Base-by-base conservation (phyloP, 495 filamentous ascomycete species). In the Paragyromitra xinjiangensis region DNA sequence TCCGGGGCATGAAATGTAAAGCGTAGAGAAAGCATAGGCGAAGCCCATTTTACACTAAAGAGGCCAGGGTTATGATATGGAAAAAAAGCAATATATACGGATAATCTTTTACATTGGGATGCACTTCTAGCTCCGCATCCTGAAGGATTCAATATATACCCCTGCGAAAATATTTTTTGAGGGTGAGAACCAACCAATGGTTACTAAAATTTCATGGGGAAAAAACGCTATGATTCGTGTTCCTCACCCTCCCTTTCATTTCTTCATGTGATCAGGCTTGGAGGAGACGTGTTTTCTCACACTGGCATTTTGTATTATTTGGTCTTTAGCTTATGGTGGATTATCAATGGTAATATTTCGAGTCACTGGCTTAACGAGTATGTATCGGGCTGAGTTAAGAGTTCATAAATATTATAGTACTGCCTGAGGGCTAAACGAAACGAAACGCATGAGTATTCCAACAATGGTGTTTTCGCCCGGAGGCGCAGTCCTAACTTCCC, bases 101-200 rank as follows among this genome's bases (percentile, higher is more conserved):
- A 77, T 77, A 77, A 77, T 77, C 59, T 65, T 75, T 73, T 72
- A 44, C 66, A 71, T 75, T 75, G 71, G n/a, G 71, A 67, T 42
- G 55, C 40, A 24, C 22, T 71, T 42, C 68, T 71, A 61, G 67
- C 40, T 51, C 58, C 58, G 56, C 29, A 72, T 72, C 22, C 19
- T 58, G 22, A 48, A 14, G 8, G 45, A 67, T 12, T 29, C 22
- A 65, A 65, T 72, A 73, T 68, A 59, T 61, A 26, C n/a, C 71
- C 63, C 40, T 68, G 51, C 39, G 22, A 68, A 68, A 67, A 50
- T 19, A 58, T 69, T 73, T 73, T 66, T 40, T 50, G 45, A 48
- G 45, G 19, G 37, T 42, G 48, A 53, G 37, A 29, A 67, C 48
- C 40, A 58, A 39, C 62, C 34, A 72, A 64, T 56, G 45, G 29